Evolutionary conservation across 768 basidiomycete genomes (phyloP).

Genomic region (Agaricus sinodeliciosus): DNA sequence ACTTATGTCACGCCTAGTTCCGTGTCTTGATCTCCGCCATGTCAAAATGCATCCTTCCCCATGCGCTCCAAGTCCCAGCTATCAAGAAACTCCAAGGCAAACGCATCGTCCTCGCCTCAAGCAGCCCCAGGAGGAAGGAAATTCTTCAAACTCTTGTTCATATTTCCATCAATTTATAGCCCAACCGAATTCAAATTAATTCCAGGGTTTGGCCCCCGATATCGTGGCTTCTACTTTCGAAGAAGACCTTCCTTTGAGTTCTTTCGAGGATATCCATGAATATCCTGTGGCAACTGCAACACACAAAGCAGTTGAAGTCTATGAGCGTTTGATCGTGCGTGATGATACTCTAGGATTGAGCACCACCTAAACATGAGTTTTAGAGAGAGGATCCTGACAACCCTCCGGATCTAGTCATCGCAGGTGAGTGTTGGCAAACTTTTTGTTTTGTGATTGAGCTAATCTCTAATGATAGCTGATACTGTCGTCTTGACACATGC

Average conservation of each 20-base stretch:
- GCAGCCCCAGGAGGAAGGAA: constrained; percentile 78
- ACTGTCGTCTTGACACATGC: constrained; percentile 88
- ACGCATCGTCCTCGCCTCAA: constrained; percentile 79
- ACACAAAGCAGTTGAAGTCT: constrained; percentile 31
- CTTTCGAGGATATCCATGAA: constrained; percentile 54
- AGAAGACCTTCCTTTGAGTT: constrained; percentile 63
- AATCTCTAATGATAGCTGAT: constrained; percentile 53
- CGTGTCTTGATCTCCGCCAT: constrained; percentile 10
- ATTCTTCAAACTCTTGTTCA: constrained; percentile 75
- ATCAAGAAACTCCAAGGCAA: constrained; percentile 66
- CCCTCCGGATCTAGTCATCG: constrained; percentile 47
- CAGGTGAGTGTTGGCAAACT: constrained; percentile 40
- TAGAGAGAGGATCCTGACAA: constrained; percentile 34
- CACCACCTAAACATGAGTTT: constrained; percentile 51
- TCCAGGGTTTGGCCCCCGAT: constrained; percentile 34
- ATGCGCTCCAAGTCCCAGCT: constrained; percentile 56
- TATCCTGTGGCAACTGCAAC: constrained; percentile 33
- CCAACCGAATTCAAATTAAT: neutral
- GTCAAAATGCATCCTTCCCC: constrained; percentile 47
- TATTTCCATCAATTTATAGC: constrained; percentile 11
- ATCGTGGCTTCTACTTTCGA: constrained; percentile 52
- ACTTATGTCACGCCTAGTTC: neutral
- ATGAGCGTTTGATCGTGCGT: constrained; percentile 30
- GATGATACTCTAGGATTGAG: constrained; percentile 23
- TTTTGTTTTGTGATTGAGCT: neutral